Conservation (phyloP, 2,329 filamentous ascomycete genomes). For the Madurella mycetomatis region DNA sequence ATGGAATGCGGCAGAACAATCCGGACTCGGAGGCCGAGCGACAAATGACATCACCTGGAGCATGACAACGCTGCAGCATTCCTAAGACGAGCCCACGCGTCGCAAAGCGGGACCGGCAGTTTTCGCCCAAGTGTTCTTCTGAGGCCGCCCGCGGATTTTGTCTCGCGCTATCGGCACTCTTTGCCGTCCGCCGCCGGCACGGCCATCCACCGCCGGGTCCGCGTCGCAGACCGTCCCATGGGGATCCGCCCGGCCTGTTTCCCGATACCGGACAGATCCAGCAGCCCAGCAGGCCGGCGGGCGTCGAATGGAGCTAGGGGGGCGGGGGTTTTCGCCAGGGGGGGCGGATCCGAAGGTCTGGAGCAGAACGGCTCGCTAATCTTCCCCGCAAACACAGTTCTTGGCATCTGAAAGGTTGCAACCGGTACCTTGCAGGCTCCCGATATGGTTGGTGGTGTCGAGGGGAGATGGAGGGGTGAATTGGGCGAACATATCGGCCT, state of each 20-base stretch:
- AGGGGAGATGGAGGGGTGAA: not conserved
- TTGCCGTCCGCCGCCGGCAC: too few relatives aligned
- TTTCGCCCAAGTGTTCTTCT: too few relatives aligned
- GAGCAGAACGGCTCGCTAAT: conserved; percentile 21
- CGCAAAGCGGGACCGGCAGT: not conserved
- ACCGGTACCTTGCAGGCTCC: conserved; percentile 16
- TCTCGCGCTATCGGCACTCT: not conserved
- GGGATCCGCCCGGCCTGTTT: not conserved
- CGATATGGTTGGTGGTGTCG: conserved; percentile 4
- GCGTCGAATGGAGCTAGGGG: not conserved
- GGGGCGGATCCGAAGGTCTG: conserved; percentile 14
- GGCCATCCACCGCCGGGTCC: not conserved
- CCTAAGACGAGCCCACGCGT: not conserved
- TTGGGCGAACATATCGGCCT: conserved; percentile 2
- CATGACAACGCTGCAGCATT: not conserved
- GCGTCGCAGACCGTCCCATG: not conserved
- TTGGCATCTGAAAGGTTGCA: conserved; percentile 20
- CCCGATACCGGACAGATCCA: too few relatives aligned
- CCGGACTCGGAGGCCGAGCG: conserved; percentile 3
- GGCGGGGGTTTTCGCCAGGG: not conserved
- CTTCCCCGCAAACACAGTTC: conserved; percentile 20
- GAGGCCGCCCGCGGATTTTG: not conserved
- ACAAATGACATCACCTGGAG: conserved; percentile 18
- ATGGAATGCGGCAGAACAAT: conserved; percentile 14
- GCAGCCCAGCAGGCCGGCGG: too few relatives aligned